Percentiles rank a stretch among this genome's conserved stretches.
Evolutionary conservation across 345 rosid species (phyloP).

Genomic region (Erucastrum elatum): DNA sequence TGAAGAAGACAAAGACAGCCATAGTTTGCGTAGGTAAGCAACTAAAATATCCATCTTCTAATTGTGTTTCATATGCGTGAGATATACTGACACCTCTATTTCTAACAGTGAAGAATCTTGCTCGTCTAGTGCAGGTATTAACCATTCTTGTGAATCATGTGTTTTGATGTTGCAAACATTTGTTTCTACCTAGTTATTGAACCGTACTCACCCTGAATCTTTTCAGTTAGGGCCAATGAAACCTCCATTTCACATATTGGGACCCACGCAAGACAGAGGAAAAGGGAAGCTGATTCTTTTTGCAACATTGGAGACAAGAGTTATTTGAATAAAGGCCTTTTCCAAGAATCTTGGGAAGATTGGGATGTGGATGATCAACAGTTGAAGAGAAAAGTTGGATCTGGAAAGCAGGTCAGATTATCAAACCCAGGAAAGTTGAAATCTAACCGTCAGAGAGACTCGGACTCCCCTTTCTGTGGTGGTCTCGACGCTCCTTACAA

Average conservation of each 20-base stretch:
- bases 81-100: slow-evolving; percentile 28
- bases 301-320: slow-evolving; percentile 30
- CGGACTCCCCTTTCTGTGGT: slow-evolving; percentile 37
- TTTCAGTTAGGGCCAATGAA: slow-evolving; percentile 52
- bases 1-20: slow-evolving; percentile 54
- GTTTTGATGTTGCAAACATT: slow-evolving; percentile 13
- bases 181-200: slow-evolving; percentile 4
- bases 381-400: slow-evolving; percentile 21
- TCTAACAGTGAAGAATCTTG: slow-evolving; percentile 81
- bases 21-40: slow-evolving; percentile 58
- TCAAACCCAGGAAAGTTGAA: slow-evolving; percentile 41
- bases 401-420: slow-evolving; percentile 31
- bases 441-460: slow-evolving; percentile 30
- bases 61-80: slow-evolving; percentile 6
- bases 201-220: slow-evolving; percentile 10
- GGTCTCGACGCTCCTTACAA: slow-evolving; percentile 20
- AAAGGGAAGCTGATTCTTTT: slow-evolving; percentile 35
- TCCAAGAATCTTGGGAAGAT: slow-evolving; percentile 37
- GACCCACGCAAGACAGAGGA: slow-evolving; percentile 37
- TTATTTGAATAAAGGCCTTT: slow-evolving; percentile 23
- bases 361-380: slow-evolving; percentile 32
- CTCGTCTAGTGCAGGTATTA: slow-evolving; percentile 82
- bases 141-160: slow-evolving; percentile 8
- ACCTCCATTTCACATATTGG: slow-evolving; percentile 34
- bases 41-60: slow-evolving; percentile 24